These are phyloP conservation scores for Oxyria digyna DNA, from an alignment of 148 eudicot genomes.

Conservation along the genomic window DNA sequence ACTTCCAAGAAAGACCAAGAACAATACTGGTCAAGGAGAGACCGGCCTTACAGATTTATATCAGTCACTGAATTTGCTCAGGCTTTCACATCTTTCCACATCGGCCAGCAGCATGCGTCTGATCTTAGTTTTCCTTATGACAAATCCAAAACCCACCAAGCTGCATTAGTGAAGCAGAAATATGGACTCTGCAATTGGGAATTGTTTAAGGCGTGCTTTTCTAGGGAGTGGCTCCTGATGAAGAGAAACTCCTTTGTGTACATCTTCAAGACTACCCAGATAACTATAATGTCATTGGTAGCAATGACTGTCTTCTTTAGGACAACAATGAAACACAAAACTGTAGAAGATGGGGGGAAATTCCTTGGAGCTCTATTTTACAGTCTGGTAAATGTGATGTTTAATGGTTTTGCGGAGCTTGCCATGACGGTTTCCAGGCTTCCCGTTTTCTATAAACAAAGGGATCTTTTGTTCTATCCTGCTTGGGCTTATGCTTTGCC, in stretches of 20 bases:
- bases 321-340: conserved; percentile 48
- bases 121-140: conserved; percentile 49
- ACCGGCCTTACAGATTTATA: conserved; percentile 36
- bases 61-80: conserved; percentile 38
- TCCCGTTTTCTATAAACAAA: conserved; percentile 61
- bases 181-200: conserved; percentile 51
- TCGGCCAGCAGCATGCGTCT: conserved; percentile 26
- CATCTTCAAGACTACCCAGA: conserved; percentile 62
- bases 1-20: conserved; percentile 76
- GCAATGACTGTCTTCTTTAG: conserved; percentile 49
- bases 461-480: conserved; percentile 54
- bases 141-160: conserved; percentile 46
- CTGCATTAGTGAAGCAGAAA: conserved; percentile 48
- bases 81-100: conserved; percentile 36
- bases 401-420: conserved; percentile 63
- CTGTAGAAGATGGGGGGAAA: conserved; percentile 43
- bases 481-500: conserved; percentile 73
- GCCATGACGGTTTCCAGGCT: conserved; percentile 48
- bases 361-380: conserved; percentile 57
- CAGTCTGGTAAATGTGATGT: conserved; percentile 52
- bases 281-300: conserved; percentile 53
- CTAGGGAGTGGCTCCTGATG: conserved; percentile 72
- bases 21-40: conserved; percentile 50
- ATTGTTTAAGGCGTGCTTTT: conserved; percentile 51
- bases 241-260: conserved; percentile 52